phyloP scores from a whole-genome alignment of 768 basidiomycete genomes.

The Termitomyces sp. region DNA sequence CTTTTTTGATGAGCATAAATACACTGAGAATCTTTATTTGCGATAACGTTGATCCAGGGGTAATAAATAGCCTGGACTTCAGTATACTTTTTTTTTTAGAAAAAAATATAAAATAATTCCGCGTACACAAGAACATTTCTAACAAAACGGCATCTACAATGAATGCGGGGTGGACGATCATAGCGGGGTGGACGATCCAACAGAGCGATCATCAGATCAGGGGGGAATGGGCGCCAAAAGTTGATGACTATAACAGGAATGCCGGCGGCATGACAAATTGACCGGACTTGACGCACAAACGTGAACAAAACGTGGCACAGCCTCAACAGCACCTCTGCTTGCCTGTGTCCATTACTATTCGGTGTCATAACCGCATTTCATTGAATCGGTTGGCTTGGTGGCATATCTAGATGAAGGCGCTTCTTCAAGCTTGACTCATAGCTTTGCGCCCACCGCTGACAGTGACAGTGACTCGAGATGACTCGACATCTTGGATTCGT shows the following conservation, averaged over 20 bases:
- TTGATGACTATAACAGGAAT: not conserved
- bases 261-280: constrained; percentile 7
- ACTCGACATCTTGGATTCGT: not conserved
- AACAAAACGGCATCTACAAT: not conserved
- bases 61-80: too few species aligned
- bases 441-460: not conserved
- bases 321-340: not conserved
- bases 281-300: constrained; percentile 4
- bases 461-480: constrained; percentile 2
- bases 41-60: too few species aligned
- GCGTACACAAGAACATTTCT: not conserved
- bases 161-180: not conserved
- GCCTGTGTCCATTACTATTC: too few species aligned
- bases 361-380: too few species aligned
- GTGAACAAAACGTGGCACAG: constrained; percentile 11
- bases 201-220: not conserved
- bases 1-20: too few species aligned
- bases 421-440: not conserved
- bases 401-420: not conserved
- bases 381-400: not conserved
- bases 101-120: not conserved
- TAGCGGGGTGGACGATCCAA: not conserved
- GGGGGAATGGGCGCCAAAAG: constrained; percentile 1
- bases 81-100: too few species aligned
- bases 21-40: too few species aligned